These are phyloP conservation scores for Amphirosellinia nigrospora DNA, from an alignment of 495 filamentous ascomycete species.

Conservation along the genomic window DNA sequence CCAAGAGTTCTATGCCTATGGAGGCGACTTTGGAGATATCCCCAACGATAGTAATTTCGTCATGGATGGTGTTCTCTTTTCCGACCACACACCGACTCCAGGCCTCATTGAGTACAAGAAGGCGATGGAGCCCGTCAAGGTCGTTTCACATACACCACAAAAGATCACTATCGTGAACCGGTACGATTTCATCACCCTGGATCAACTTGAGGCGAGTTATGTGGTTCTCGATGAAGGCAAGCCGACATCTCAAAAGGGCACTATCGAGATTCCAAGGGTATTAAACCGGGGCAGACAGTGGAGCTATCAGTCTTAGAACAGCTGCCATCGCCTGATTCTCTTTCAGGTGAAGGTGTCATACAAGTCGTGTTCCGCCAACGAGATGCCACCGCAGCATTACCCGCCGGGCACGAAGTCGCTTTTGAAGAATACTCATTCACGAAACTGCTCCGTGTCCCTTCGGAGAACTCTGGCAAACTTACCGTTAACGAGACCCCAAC, in stretches of 20 bases:
- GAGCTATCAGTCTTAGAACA: constrained; percentile 25
- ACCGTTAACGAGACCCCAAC: constrained; percentile 28
- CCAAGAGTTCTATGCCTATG: constrained; percentile 66
- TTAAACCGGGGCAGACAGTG: constrained; percentile 30
- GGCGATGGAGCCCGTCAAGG: constrained; percentile 61
- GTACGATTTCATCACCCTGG: constrained; percentile 59
- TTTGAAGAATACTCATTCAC: constrained; percentile 52
- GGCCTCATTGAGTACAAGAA: constrained; percentile 68
- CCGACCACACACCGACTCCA: constrained; percentile 63
- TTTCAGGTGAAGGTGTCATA: constrained; percentile 30
- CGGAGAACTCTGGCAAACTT: constrained; percentile 25
- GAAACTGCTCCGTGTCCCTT: not conserved
- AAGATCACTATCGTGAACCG: constrained; percentile 50
- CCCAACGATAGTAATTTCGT: constrained; percentile 71
- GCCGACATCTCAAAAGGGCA: constrained; percentile 26
- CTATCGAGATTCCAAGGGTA: constrained; percentile 28
- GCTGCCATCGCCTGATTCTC: not conserved
- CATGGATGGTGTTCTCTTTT: constrained; percentile 68
- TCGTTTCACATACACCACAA: constrained; percentile 32
- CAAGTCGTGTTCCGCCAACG: constrained; percentile 35
- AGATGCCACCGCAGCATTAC: constrained; percentile 46
- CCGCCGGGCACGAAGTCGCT: constrained; percentile 51
- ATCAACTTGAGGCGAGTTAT: constrained; percentile 48
- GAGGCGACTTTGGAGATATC: constrained; percentile 70
- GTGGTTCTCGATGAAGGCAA: constrained; percentile 34